Base-by-base conservation (phyloP, 805 yeast genomes). In the Citeromyces nyonsensis region DNA sequence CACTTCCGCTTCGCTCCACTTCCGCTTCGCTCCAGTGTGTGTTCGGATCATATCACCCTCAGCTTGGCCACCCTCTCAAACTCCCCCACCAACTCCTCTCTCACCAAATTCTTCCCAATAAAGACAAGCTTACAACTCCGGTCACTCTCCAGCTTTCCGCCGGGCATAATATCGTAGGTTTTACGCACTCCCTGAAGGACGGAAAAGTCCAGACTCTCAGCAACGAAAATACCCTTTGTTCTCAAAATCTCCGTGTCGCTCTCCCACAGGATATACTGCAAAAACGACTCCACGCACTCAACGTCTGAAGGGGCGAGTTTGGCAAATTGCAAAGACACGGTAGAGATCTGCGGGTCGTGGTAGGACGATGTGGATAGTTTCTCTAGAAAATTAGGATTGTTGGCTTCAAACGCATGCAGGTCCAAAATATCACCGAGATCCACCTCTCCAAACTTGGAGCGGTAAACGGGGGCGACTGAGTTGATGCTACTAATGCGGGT, bases 111-210 rank as follows among this genome's bases (percentile, higher is more conserved):
- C 31, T 49, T 52, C 2, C 59, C 59, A 13, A 54, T 54, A n/a
- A 54, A 27, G 11, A 54, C 57, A 12, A 53, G 34, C 35, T 52
- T 35, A 14, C 44, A 34, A 7, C 28, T 30, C 10, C 35, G 33
- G 14, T 46, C 15, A 1, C 41, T 43, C 5, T 33, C 33, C 1
- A 36, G 15, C 9, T 38, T 33, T 10, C 40, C 41, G 3, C 52
- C 55, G 4, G 68, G 73, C 4, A 76, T 62, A 3, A 83, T 59
- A 39, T 91, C 98, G 52, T 84, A 91, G 0, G 94, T 84, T 35
- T 85, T 91, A 37, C 97, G 63, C 0, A 91, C 98, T 9, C 94
- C 97, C 50, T 91, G 98, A 8, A 91, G 55, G 6, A 85, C 80
- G 40, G 68, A 63, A 14, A 65, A 72, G 1, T 24, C 28, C 6